Evolutionary conservation across 2,329 filamentous ascomycete species (phyloP).

Genomic region (Aspergillus sclerotialis): DNA sequence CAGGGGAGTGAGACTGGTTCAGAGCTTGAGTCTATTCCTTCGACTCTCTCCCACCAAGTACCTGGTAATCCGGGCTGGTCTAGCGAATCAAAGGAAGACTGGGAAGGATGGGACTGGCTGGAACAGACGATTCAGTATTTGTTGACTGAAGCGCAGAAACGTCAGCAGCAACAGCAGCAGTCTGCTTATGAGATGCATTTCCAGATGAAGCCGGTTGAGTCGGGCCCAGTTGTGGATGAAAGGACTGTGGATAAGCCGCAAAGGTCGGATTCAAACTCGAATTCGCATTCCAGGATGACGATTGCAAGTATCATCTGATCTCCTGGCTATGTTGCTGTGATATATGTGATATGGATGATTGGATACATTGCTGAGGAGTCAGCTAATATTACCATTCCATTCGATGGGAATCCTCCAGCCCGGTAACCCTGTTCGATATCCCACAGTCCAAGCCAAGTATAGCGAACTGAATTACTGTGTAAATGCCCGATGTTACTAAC

Average conservation of each 20-base stretch:
- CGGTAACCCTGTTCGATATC: no score
- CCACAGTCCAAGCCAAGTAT: no score
- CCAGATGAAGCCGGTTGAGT: slow-evolving; percentile 4
- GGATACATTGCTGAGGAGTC: slow-evolving; percentile 8
- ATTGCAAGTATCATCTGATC: slow-evolving; percentile 40
- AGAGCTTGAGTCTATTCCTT: slow-evolving; percentile 23
- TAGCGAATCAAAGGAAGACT: slow-evolving; percentile 56
- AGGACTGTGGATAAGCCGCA: slow-evolving; percentile 18
- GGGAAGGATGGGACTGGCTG: slow-evolving; percentile 74
- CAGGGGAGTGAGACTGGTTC: slow-evolving; percentile 49
- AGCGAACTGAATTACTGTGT: no score
- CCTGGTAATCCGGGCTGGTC: slow-evolving; percentile 32
- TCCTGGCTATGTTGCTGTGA: slow-evolving; percentile 27
- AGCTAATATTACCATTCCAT: no score
- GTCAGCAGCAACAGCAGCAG: slow-evolving; percentile 18
- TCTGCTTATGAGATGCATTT: slow-evolving; percentile 29
- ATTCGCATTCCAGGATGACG: slow-evolving; percentile 38
- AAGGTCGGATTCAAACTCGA: slow-evolving; percentile 16
- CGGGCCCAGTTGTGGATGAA: slow-evolving; percentile 6
- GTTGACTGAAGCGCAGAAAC: slow-evolving; percentile 38
- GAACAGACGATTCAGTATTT: slow-evolving; percentile 57
- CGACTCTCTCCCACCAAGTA: slow-evolving; percentile 9
- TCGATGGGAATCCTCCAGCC: no score
- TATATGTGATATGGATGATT: not conserved
- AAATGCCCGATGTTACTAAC: not conserved